Evolutionary conservation across 352 stramenopile genomes (phyloP).

Genomic region (Phytophthora kernoviae): DNA sequence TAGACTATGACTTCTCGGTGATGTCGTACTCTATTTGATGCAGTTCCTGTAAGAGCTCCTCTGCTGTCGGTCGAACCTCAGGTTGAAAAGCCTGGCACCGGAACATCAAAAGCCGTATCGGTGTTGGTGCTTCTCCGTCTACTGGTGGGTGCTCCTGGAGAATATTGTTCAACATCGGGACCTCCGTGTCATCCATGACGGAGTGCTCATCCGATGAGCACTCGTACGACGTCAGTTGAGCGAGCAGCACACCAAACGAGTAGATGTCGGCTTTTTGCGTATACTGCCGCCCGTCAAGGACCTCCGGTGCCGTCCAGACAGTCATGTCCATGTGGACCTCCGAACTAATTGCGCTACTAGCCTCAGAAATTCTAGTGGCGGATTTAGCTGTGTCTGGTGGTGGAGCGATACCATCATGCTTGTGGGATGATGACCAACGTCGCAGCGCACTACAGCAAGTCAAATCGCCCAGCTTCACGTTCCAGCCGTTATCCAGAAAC

Average conservation of each 20-base stretch:
- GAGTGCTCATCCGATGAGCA: conserved; percentile 37
- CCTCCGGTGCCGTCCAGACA: conserved; percentile 49
- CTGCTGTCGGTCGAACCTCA: conserved; percentile 42
- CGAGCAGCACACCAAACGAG: conserved; percentile 46
- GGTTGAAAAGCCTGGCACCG: conserved; percentile 51
- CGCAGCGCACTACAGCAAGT: conserved; percentile 46
- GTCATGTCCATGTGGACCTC: conserved; percentile 56
- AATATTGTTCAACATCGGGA: conserved; percentile 43
- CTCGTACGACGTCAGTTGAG: conserved; percentile 46
- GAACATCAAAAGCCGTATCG: conserved; percentile 43
- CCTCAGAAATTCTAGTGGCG: conserved; percentile 7
- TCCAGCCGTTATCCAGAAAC: conserved; percentile 42
- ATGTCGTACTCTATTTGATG: conserved; percentile 33
- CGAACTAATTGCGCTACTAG: conserved; percentile 18
- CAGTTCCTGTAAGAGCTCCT: conserved; percentile 39
- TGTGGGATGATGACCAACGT: conserved; percentile 40
- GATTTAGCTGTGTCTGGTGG: conserved; percentile 4
- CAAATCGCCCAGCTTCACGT: conserved; percentile 49
- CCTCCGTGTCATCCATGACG: conserved; percentile 47
- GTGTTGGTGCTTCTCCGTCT: conserved; percentile 31
- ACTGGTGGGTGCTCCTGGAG: conserved; percentile 10
- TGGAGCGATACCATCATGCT: conserved; percentile 9
- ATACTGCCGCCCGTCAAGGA: conserved; percentile 50
- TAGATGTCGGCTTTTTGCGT: conserved; percentile 54
- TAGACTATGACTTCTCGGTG: conserved; percentile 18